Evolutionary conservation across 1,139 yeast species (phyloP), one percentile per base, ranked within the genome.

Genomic region (Yamadazyma trypodendri): DNA sequence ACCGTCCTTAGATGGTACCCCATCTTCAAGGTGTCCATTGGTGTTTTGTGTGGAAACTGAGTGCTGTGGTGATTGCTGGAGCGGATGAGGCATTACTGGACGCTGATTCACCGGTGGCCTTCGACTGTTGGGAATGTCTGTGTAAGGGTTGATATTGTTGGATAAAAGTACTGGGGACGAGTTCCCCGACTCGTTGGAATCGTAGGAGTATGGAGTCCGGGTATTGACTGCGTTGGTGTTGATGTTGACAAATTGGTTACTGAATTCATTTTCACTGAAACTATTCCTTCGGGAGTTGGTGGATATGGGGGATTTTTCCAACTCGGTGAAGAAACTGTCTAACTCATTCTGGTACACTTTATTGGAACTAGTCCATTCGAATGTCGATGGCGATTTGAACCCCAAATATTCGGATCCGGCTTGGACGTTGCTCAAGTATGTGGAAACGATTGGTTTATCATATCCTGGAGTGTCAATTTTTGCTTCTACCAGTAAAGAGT

Each of bases 261-360:
- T 29, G 18, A 32, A 15, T 5, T 34, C 36, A 6, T 22, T 24
- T 13, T 44, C 48, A 24, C 38, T 33, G 29, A 35, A 29, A 32
- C 50, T 47, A 28, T 48, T 47, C 24, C 51, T 41, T 27, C 52
- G 39, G 10, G 54, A 45, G 14, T 39, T 38, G 2, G 53, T 44
- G 4, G 59, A 51, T 17, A 42, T 40, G 4, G 65, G 67, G 3
- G 68, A 59, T 28, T 58, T 60, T 22, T 64, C 68, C 29, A 69
- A 50, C 42, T 73, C 75, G 32, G 61, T 60, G 51, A 77, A 74
- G 49, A 76, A 77, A 6, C 31, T 38, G 14, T 41, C 43, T 11
- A 48, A 32, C 21, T 46, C 50, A 22, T 40, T 39, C n/a, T 38
- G 41, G 31, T 42, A 38, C 4, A 36, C 18, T n/a, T 37, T 28